These are phyloP conservation scores for Mariannaea elegans DNA, from an alignment of 2,329 filamentous ascomycete species.

Conservation along the genomic window DNA sequence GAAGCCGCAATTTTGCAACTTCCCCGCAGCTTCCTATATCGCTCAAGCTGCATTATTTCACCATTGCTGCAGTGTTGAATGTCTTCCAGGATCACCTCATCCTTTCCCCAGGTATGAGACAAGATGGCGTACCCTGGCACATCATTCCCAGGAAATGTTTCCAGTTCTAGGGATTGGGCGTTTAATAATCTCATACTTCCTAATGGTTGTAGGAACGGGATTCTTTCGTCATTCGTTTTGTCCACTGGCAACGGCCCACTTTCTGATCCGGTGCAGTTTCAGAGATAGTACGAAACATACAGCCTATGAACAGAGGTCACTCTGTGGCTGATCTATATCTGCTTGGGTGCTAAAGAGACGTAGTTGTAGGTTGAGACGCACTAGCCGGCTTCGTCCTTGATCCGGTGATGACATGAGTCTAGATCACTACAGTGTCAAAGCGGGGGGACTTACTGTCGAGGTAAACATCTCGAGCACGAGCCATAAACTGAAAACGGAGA, in stretches of 20 bases:
- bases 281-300: too few relatives aligned
- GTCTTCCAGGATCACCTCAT: constrained; percentile 36
- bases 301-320: too few relatives aligned
- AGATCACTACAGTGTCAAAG: constrained; percentile 8
- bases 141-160: constrained; percentile 29
- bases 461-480: too few relatives aligned
- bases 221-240: too few relatives aligned
- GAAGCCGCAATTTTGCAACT: constrained; percentile 32
- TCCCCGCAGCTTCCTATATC: constrained; percentile 32
- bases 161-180: constrained; percentile 30
- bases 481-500: not conserved
- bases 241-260: too few relatives aligned
- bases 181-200: constrained; percentile 40
- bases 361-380: not conserved
- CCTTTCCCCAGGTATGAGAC: constrained; percentile 39
- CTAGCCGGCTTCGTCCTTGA: not conserved
- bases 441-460: not conserved
- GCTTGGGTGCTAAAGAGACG: too few relatives aligned
- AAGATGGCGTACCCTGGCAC: constrained; percentile 38
- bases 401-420: not conserved
- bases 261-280: too few relatives aligned
- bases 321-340: too few relatives aligned
- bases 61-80: constrained; percentile 2
- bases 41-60: not conserved
- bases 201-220: not conserved